Base-by-base conservation (phyloP, 2,329 filamentous ascomycete genomes). In the Sclerotiophoma versabilis region DNA sequence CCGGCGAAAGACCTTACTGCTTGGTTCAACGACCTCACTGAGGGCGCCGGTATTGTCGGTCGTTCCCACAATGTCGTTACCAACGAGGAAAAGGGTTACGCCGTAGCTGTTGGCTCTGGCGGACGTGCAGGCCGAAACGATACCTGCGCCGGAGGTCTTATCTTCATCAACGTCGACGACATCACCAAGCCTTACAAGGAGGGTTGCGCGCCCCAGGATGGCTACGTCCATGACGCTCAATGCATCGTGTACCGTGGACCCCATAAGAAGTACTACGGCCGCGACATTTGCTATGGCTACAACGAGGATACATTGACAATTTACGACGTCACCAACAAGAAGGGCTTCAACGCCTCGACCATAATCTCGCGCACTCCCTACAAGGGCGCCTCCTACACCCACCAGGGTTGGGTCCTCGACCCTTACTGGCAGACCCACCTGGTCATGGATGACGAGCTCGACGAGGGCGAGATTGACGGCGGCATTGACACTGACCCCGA, bases 201-300 rank as follows among this genome's bases (percentile, higher is more conserved):
- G 15, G 84, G 83, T 23, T 86, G 83, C 63, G 78, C 79, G 4
- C 73, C 77, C n/a, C 69, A 79, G 27, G 84, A 85, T 64, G 83
- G 83, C 52, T 86, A 86, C 64, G 81, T 84, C 15, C 84, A 86
- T 66, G 84, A 86, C 59, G 83, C 83, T 4, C 83, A 87, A 70
- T 86, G 84, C 70, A 76, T 86, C 25, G 78, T 82, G 39, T 84
- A 83, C 73, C 77, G 76, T 11, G 83, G 83, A 1, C 82, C 83
- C 2, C 77, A 84, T 61, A 71, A 70, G 49, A 69, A 76, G 41
- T 84, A 82, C 72, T 72, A 73, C 12, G 80, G 78, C 23, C 75
- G 75, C 2, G 81, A 85, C 38, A 83, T 85, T 59, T 85, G 83
- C 77, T 83, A 82, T 69, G 80, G 79, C 36, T 84, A 83, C 77